phyloP scores from a whole-genome alignment of 306 rosid genomes.

The Citrullus mucosospermus region DNA sequence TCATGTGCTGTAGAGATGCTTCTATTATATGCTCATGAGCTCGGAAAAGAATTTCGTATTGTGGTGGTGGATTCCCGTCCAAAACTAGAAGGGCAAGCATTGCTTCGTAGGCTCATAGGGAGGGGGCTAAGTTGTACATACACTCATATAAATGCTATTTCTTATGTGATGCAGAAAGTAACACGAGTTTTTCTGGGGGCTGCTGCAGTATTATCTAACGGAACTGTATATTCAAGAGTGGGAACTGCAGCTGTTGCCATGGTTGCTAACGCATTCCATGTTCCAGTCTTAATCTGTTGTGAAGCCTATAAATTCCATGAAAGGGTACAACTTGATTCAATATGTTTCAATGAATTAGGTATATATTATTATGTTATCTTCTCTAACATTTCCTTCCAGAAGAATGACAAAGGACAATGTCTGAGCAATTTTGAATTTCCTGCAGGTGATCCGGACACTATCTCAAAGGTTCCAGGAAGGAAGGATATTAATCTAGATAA shows the following conservation, averaged over 20 bases:
- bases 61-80: constrained; percentile 86
- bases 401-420: constrained; percentile 4
- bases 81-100: constrained; percentile 70
- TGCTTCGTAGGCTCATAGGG: constrained; percentile 49
- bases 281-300: constrained; percentile 84
- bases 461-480: constrained; percentile 64
- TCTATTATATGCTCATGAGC: constrained; percentile 54
- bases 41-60: constrained; percentile 66
- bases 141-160: constrained; percentile 68
- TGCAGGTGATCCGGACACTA: constrained; percentile 63
- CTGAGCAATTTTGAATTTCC: constrained; percentile 17
- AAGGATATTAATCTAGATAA: constrained; percentile 40
- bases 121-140: constrained; percentile 74
- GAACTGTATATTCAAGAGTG: constrained; percentile 83
- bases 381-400: not conserved
- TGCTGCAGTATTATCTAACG: constrained; percentile 56
- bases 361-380: constrained; percentile 12
- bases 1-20: constrained; percentile 70
- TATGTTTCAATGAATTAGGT: constrained; percentile 84
- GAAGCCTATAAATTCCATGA: constrained; percentile 93
- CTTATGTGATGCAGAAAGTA: constrained; percentile 80
- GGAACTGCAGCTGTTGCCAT: constrained; percentile 88
- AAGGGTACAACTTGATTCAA: constrained; percentile 91
- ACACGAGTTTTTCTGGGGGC: constrained; percentile 77
- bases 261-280: constrained; percentile 74